Evolutionary conservation across 1,139 yeast genomes (phyloP).

Genomic region (Scheffersomyces insectosa): DNA sequence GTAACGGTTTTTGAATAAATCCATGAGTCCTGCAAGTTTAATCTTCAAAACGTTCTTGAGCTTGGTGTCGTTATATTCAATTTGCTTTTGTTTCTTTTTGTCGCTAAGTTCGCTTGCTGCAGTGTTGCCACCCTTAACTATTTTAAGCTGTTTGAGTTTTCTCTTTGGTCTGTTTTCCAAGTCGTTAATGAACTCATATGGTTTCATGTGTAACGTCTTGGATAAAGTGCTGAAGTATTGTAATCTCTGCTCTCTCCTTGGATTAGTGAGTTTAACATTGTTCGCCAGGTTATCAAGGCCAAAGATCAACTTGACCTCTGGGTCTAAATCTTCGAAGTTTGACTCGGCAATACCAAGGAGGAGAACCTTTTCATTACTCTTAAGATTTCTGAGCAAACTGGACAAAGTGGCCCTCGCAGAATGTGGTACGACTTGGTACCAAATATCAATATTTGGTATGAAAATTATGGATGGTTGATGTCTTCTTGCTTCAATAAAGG

Average conservation of each 20-base stretch:
- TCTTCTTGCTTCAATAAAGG: slow-evolving; percentile 84
- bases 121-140: slow-evolving; percentile 18
- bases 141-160: slow-evolving; percentile 38
- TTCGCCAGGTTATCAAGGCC: slow-evolving; percentile 51
- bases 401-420: slow-evolving; percentile 72
- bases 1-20: slow-evolving; percentile 79
- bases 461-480: slow-evolving; percentile 87
- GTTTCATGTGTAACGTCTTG: slow-evolving; percentile 63
- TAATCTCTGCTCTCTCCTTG: slow-evolving; percentile 43
- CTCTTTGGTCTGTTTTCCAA: slow-evolving; percentile 52
- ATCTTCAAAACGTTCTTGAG: slow-evolving; percentile 82
- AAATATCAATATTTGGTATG: slow-evolving; percentile 80
- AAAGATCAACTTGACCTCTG: slow-evolving; percentile 48
- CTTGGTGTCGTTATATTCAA: slow-evolving; percentile 73
- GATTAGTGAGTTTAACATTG: slow-evolving; percentile 44
- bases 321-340: slow-evolving; percentile 29
- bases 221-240: slow-evolving; percentile 58
- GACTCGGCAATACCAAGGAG: slow-evolving; percentile 76
- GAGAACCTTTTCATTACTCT: slow-evolving; percentile 72
- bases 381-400: slow-evolving; percentile 66
- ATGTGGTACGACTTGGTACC: slow-evolving; percentile 68
- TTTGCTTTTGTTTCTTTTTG: slow-evolving; percentile 45
- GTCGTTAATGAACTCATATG: slow-evolving; percentile 59
- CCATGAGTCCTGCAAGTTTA: slow-evolving; percentile 86
- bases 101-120: slow-evolving; percentile 15